phyloP scores from a whole-genome alignment of 257 asterid genomes.

The Salvia rosmarinus region DNA sequence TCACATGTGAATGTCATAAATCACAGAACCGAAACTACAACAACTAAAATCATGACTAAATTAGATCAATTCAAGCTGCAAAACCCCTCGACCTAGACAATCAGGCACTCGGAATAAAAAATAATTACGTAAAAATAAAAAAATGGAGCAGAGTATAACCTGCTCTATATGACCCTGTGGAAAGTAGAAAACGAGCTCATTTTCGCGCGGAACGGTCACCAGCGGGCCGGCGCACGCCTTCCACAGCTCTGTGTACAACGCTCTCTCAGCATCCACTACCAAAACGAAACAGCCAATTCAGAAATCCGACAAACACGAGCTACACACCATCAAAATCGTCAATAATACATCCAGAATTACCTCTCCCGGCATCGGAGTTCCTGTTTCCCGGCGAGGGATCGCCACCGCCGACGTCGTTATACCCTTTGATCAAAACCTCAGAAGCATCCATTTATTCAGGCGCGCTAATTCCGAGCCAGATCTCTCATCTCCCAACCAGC shows the following conservation, averaged over 20 bases:
- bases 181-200: constrained; percentile 88
- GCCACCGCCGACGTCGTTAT: constrained; percentile 42
- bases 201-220: constrained; percentile 83
- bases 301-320: neutral
- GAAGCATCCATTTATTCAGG: constrained; percentile 54
- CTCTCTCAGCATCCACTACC: constrained; percentile 76
- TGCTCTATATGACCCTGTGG: constrained; percentile 99
- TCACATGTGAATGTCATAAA: neutral
- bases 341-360: constrained; percentile 37
- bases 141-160: constrained; percentile 45
- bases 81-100: neutral
- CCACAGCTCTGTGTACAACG: constrained; percentile 93
- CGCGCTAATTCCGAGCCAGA: constrained; percentile 43
- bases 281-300: constrained; percentile 6
- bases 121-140: neutral
- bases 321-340: neutral
- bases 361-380: constrained; percentile 54
- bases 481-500: constrained; percentile 58
- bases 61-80: constrained; percentile 24
- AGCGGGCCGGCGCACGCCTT: constrained; percentile 99
- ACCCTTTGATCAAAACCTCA: constrained; percentile 64
- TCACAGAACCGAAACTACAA: constrained; percentile 6
- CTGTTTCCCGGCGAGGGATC: constrained; percentile 37
- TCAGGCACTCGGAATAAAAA: neutral
- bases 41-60: too few relatives aligned